Percentiles rank a stretch among this genome's conserved stretches.
These are phyloP conservation scores for Huntiella decipiens DNA, from an alignment of 2,329 filamentous ascomycete species.

Conservation along the genomic window DNA sequence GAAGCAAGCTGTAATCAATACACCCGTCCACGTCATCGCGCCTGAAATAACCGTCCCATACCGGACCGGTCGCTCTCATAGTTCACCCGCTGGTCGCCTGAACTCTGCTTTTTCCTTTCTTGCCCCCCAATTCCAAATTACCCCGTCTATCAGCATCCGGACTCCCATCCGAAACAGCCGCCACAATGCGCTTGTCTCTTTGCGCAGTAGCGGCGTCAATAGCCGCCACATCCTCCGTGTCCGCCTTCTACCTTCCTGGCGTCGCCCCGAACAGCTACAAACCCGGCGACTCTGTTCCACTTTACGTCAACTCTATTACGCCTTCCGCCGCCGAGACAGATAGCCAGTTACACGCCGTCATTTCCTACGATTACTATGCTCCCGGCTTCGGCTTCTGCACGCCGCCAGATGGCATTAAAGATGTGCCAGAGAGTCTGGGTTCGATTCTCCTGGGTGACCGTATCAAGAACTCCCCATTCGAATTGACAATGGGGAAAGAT, in stretches of 20 bases:
- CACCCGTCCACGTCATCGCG: too few relatives aligned
- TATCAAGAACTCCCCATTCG: slow-evolving; percentile 90
- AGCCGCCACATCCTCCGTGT: slow-evolving; percentile 30
- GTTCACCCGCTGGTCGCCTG: too few relatives aligned
- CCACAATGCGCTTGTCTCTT: slow-evolving; percentile 8
- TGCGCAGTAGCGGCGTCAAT: slow-evolving; percentile 19
- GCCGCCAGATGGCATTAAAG: slow-evolving; percentile 55
- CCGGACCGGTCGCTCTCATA: too few relatives aligned
- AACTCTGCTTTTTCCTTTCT: too few relatives aligned
- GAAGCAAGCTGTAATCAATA: too few relatives aligned
- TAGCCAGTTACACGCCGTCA: slow-evolving; percentile 70
- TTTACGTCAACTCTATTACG: slow-evolving; percentile 84
- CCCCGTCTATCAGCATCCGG: not conserved
- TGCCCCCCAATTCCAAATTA: not conserved
- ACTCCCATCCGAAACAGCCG: not conserved
- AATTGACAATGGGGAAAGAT: slow-evolving; percentile 70
- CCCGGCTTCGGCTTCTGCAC: slow-evolving; percentile 73
- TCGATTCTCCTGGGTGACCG: slow-evolving; percentile 95
- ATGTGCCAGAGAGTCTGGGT: slow-evolving; percentile 65
- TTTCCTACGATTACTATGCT: slow-evolving; percentile 94
- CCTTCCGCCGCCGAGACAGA: slow-evolving; percentile 63
- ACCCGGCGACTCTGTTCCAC: slow-evolving; percentile 56
- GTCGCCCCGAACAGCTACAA: slow-evolving; percentile 89
- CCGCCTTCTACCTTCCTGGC: slow-evolving; percentile 88
- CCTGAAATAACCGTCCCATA: too few relatives aligned